Conservation (phyloP, 192 early-diverging fungal genomes). For the Coemansia sp. region DNA sequence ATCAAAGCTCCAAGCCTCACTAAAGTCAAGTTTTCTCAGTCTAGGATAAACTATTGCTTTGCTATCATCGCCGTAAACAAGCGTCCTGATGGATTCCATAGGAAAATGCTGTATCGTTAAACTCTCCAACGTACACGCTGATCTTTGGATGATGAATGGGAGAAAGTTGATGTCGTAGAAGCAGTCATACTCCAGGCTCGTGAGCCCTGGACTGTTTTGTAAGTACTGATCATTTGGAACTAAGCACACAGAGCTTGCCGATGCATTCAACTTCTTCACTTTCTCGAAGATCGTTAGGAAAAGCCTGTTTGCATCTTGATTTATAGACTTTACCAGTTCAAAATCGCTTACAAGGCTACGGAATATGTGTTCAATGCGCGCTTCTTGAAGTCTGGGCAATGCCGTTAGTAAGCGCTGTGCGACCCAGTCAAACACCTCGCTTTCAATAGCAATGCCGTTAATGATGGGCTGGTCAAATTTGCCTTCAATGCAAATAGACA, state of each 20-base stretch:
- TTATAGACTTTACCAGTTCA: not conserved
- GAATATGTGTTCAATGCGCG: not conserved
- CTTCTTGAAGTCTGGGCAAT: not conserved
- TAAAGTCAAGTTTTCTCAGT: not conserved
- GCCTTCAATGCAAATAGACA: not conserved
- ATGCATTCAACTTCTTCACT: not conserved
- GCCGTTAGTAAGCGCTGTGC: not conserved
- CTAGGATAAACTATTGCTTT: not conserved
- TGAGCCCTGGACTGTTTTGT: not conserved
- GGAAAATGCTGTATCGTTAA: not conserved
- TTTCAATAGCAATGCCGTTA: not conserved
- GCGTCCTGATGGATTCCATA: not conserved
- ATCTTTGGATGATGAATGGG: not conserved
- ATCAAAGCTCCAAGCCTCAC: not conserved
- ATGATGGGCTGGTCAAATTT: not conserved
- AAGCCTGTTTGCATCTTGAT: not conserved
- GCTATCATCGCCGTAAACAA: not conserved
- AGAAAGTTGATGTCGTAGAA: not conserved
- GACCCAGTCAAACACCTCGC: not conserved
- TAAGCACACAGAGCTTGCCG: not conserved
- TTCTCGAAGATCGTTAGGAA: not conserved
- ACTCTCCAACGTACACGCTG: not conserved
- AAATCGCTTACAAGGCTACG: not conserved
- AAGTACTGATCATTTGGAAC: not conserved
- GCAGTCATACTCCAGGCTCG: not conserved